Conservation (phyloP, 192 early-diverging fungal genomes). For the Umbelopsis vinacea region DNA sequence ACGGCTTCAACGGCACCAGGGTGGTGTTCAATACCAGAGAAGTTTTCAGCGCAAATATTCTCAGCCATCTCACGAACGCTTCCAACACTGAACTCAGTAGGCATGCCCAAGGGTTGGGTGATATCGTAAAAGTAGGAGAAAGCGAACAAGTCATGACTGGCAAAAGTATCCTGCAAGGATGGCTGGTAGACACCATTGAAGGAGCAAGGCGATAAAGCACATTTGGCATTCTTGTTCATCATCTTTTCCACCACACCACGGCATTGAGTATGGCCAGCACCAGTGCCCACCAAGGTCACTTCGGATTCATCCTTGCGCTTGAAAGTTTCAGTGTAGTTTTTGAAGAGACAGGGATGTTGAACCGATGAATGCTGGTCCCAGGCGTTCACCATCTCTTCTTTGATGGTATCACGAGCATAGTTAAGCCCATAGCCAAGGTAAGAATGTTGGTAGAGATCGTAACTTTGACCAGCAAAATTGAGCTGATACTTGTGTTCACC, state of each 20-base stretch:
- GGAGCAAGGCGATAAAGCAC: slow-evolving; percentile 71
- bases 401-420: slow-evolving; percentile 64
- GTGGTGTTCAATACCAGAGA: slow-evolving; percentile 53
- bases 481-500: slow-evolving; percentile 72
- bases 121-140: slow-evolving; percentile 98
- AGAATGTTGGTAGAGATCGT: slow-evolving; percentile 86
- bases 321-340: slow-evolving; percentile 61
- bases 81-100: slow-evolving; percentile 70
- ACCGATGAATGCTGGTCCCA: slow-evolving; percentile 33
- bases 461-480: slow-evolving; percentile 62
- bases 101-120: slow-evolving; percentile 71
- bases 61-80: slow-evolving; percentile 72
- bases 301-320: slow-evolving; percentile 16
- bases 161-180: slow-evolving; percentile 67
- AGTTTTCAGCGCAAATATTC: slow-evolving; percentile 65
- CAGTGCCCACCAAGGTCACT: slow-evolving; percentile 57
- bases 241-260: slow-evolving; percentile 60
- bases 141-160: slow-evolving; percentile 80
- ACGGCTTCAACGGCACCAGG: slow-evolving; percentile 57
- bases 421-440: slow-evolving; percentile 89
- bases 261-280: slow-evolving; percentile 59
- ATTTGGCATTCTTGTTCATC: slow-evolving; percentile 76
- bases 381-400: slow-evolving; percentile 24
- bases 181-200: slow-evolving; percentile 96
- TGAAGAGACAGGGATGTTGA: slow-evolving; percentile 62